Conservation (phyloP, 2,329 filamentous ascomycete genomes). For the Botrytis aclada region DNA sequence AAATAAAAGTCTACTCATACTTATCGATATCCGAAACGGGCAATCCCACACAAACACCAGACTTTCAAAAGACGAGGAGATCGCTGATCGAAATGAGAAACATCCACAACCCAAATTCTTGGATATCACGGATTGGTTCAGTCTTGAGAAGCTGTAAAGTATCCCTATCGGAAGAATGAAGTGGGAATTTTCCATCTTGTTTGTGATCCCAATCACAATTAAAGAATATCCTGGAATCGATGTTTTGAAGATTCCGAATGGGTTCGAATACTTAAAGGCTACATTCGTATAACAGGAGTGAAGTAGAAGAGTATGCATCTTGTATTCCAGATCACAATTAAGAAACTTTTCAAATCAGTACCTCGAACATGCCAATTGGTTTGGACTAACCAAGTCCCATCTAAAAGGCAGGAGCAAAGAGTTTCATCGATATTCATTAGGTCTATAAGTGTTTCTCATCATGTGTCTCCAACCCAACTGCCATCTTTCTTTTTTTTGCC, state of each 20-base stretch:
- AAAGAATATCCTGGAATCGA: neutral
- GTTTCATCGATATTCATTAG: neutral
- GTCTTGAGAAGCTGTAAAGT: too few relatives aligned
- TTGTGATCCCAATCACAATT: neutral
- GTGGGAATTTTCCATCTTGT: too few relatives aligned
- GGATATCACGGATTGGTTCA: too few relatives aligned
- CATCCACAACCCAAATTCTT: too few relatives aligned
- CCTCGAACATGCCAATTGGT: neutral
- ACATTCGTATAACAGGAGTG: neutral
- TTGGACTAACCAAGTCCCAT: neutral
- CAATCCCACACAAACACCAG: too few relatives aligned
- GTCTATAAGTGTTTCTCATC: neutral
- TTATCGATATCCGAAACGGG: too few relatives aligned
- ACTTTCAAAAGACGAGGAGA: too few relatives aligned
- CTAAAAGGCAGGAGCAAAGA: neutral
- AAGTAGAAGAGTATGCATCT: neutral
- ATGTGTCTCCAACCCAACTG: slow-evolving; percentile 24
- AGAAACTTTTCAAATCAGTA: neutral
- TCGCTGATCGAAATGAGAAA: too few relatives aligned
- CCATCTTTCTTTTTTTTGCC: slow-evolving; percentile 25
- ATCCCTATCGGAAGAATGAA: too few relatives aligned
- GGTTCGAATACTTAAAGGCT: too few relatives aligned
- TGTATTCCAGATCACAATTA: neutral
- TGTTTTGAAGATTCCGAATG: too few relatives aligned
- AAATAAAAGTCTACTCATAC: too few relatives aligned